phyloP scores from a whole-genome alignment of 2,329 filamentous ascomycete species.

The Neonectria sp. region DNA sequence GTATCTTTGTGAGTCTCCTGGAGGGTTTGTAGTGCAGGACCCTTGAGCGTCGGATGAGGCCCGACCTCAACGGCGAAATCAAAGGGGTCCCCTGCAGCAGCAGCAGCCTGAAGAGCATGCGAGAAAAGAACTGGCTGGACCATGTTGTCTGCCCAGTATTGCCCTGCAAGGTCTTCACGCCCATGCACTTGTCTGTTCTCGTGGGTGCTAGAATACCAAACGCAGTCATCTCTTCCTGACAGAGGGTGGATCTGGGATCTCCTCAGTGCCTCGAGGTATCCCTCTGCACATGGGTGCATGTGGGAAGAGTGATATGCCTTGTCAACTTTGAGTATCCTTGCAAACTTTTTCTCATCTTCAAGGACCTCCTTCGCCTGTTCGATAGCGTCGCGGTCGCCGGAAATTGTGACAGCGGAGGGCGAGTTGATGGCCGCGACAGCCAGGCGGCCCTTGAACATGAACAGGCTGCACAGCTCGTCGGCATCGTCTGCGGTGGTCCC shows the following conservation, averaged over 20 bases:
- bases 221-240: constrained; percentile 9
- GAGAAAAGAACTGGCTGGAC: constrained; percentile 42
- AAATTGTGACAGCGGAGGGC: constrained; percentile 45
- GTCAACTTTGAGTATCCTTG: constrained; percentile 57
- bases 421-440: constrained; percentile 47
- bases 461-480: constrained; percentile 19
- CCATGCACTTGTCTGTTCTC: constrained; percentile 37
- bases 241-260: not conserved
- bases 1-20: constrained; percentile 1
- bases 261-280: constrained; percentile 29
- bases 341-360: constrained; percentile 28
- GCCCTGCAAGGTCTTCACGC: not conserved
- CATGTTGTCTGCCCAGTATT: constrained; percentile 49
- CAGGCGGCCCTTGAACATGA: constrained; percentile 32
- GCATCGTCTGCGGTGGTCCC: constrained; percentile 39
- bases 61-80: constrained; percentile 57
- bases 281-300: constrained; percentile 52
- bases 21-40: constrained; percentile 60
- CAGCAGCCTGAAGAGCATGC: constrained; percentile 29
- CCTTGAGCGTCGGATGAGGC: constrained; percentile 63
- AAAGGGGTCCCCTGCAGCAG: not conserved
- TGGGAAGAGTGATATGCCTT: constrained; percentile 48
- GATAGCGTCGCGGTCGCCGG: constrained; percentile 50
- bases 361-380: constrained; percentile 39
- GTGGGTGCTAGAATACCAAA: constrained; percentile 47